Base-by-base conservation (phyloP, 1,139 yeast species). In the Yamadazyma oceani region DNA sequence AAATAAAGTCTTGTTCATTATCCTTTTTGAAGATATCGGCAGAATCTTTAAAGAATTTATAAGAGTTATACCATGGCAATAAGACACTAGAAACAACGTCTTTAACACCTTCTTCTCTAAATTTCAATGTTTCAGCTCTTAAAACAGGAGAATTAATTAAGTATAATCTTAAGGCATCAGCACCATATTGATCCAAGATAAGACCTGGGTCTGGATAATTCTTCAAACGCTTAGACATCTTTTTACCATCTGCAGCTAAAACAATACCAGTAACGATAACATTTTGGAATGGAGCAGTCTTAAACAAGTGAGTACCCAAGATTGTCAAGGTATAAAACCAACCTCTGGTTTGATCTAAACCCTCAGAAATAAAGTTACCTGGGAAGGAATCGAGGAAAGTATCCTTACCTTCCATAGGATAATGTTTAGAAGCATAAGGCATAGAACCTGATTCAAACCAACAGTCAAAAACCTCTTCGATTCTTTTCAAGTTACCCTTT, bases 391-490 rank as follows among this genome's bases (percentile, higher is more conserved):
- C 62, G 38, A 72, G 96, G 68, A 92, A 90, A 40, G 64, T 64
- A 14, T 85, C 88, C 57, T 79, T 67, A 58, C 79, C 78, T 67
- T 90, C 97, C 62, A 92, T 92, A 51, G 99, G 99, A 60, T 90
- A 94, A 64, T 94, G 98, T 60, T 85, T 85, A 33, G 96, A 85
- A 38, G 97, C 97, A 53, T 85, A 94, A 46, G 99, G 98, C 99
- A 94, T 94, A 37, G 96, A 83, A 51, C 99, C 99, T 23, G 97
- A 88, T 72, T 94, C 98, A 58, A 92, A 94, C 99, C 99, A 94
- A 74, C 99, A 94, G 69, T 94, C 98, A 58, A 94, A 94, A 38
- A 94, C 99, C 67, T 92, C 98, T 62, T 92, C 97, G 46, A 92
- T 77, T 75, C 99, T 85, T 63, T 70, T 85, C 65, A 94, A 78